phyloP scores from a whole-genome alignment of 169 alveolate species.

The Theileria parva region DNA sequence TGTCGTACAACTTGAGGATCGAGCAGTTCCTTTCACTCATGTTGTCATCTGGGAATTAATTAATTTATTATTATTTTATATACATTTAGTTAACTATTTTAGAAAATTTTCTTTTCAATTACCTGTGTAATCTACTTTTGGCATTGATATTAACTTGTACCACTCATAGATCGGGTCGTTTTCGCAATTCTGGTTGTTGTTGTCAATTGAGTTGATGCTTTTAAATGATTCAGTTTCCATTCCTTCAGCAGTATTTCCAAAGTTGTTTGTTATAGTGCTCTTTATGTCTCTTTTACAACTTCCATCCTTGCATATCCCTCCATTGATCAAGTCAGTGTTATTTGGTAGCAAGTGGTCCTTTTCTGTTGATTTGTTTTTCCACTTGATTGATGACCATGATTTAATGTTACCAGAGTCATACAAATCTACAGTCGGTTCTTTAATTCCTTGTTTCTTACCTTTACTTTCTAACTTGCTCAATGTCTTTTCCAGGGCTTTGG shows the following conservation, averaged over 20 bases:
- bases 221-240: too few relatives aligned
- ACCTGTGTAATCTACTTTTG: not conserved
- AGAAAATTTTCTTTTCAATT: not conserved
- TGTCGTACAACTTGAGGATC: not conserved
- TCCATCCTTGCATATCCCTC: too few relatives aligned
- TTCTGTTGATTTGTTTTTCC: too few relatives aligned
- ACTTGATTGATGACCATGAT: slow-evolving; percentile 80
- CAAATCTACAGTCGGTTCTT: not conserved
- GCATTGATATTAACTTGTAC: slow-evolving; percentile 2
- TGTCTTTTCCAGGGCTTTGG: not conserved
- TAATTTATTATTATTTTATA: too few relatives aligned
- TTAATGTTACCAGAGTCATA: slow-evolving; percentile 77
- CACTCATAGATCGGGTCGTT: not conserved
- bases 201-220: too few relatives aligned
- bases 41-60: not conserved
- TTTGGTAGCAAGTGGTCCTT: too few relatives aligned
- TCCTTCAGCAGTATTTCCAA: too few relatives aligned
- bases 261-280: too few relatives aligned
- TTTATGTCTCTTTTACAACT: too few relatives aligned
- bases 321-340: too few relatives aligned
- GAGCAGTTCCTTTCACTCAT: not conserved
- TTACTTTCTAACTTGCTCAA: not conserved
- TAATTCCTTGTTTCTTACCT: slow-evolving; percentile 9
- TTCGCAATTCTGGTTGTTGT: not conserved
- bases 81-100: not conserved